A percentile compares a stretch with the other conserved stretches of the same genome.
These are phyloP conservation scores for Cercospora sp. DNA, from an alignment of 2,329 filamentous ascomycete species.

Conservation along the genomic window DNA sequence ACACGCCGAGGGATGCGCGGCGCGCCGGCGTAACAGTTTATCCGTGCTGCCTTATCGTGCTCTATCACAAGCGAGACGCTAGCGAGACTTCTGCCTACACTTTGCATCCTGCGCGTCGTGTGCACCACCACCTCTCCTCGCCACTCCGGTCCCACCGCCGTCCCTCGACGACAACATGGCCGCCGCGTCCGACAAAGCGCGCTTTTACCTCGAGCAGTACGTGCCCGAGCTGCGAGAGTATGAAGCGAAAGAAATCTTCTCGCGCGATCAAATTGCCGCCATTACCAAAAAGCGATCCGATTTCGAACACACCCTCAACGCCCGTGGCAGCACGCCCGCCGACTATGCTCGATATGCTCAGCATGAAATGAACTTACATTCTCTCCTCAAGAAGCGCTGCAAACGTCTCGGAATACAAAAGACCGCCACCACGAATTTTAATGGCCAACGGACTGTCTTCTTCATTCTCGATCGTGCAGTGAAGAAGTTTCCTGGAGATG, in stretches of 20 bases:
- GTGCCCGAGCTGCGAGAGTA: slow-evolving; percentile 91
- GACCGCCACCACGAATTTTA: slow-evolving; percentile 62
- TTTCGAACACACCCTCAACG: slow-evolving; percentile 87
- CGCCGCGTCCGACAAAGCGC: slow-evolving; percentile 85
- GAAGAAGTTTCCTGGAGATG: slow-evolving; percentile 76
- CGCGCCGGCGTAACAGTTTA: neutral
- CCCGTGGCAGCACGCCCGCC: slow-evolving; percentile 70
- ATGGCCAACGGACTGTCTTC: slow-evolving; percentile 80
- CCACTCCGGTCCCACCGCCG: neutral
- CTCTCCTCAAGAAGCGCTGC: slow-evolving; percentile 78
- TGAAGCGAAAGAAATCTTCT: slow-evolving; percentile 88
- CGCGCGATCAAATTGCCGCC: slow-evolving; percentile 81
- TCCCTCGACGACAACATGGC: slow-evolving; percentile 58
- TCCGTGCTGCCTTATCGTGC: neutral
- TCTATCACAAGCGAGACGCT: neutral
- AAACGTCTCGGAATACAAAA: slow-evolving; percentile 75
- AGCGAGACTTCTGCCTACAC: slow-evolving; percentile 9
- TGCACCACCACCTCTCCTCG: neutral
- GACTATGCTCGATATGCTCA: slow-evolving; percentile 85
- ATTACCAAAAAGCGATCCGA: slow-evolving; percentile 89
- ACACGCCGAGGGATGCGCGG: slow-evolving; percentile 1
- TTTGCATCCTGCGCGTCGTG: neutral
- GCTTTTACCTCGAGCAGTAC: slow-evolving; percentile 89
- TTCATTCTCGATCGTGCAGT: slow-evolving; percentile 86
- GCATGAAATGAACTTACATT: slow-evolving; percentile 67